These are phyloP conservation scores for Skeletonema tropicum DNA, from an alignment of 108 stramenopile genomes.

Conservation along the genomic window DNA sequence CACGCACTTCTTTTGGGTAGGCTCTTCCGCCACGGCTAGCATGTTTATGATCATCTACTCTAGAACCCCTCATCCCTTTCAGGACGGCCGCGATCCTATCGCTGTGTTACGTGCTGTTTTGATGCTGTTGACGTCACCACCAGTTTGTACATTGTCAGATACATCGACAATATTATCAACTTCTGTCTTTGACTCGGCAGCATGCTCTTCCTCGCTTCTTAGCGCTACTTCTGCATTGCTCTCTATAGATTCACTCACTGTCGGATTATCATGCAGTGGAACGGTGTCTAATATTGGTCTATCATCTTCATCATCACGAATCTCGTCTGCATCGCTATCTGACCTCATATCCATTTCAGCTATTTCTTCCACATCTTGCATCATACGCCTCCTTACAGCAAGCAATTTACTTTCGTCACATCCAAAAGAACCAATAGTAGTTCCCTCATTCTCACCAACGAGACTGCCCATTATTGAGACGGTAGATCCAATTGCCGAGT, in stretches of 20 bases:
- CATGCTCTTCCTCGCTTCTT: constrained; percentile 19
- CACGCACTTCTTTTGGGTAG: too few species aligned
- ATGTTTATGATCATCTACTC: too few species aligned
- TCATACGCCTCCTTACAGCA: constrained; percentile 27
- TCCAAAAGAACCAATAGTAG: constrained; percentile 3
- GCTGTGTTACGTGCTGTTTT: not conserved
- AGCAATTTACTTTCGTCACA: constrained; percentile 19
- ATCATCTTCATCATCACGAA: not conserved
- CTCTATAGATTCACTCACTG: constrained; percentile 30
- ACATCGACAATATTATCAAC: too few species aligned
- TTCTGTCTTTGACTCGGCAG: not conserved
- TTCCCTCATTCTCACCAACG: constrained; percentile 10
- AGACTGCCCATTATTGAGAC: constrained; percentile 46
- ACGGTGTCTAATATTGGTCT: not conserved
- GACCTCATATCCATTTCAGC: not conserved
- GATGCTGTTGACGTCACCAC: constrained; percentile 6
- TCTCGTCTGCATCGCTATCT: not conserved
- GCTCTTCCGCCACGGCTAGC: too few species aligned
- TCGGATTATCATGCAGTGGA: not conserved
- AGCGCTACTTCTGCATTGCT: constrained; percentile 20
- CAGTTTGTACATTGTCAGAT: not conserved
- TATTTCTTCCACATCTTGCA: constrained; percentile 30
- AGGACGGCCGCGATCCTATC: too few species aligned
- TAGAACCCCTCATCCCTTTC: too few species aligned
- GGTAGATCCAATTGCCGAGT: constrained; percentile 29